Evolutionary conservation across 2,329 filamentous ascomycete genomes (phyloP), one percentile per base, ranked within the genome.

Genomic region (Pseudocercospora eumusae): DNA sequence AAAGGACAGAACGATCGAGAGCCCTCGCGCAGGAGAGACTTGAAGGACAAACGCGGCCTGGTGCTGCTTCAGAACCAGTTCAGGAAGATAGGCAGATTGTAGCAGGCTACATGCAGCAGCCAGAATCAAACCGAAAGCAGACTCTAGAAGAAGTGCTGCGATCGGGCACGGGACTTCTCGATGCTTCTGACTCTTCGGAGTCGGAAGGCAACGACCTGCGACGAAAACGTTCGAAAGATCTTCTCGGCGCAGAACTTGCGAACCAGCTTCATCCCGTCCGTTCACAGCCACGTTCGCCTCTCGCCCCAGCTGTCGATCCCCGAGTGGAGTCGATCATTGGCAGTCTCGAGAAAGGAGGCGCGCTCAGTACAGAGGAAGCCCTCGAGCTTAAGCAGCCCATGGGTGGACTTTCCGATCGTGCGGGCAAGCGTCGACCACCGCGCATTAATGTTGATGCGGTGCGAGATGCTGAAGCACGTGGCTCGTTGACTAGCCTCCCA

Each of bases 401-500:
- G 63, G 68, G 25, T 66, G 74, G 61, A 65, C 59, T 80, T n/a
- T 75, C 75, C 5, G 76, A 78, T 27, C 76, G 79, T 54, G 74
- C 75, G 20, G 80, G 77, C 25, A 74, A 74, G 56, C 75, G 73
- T 60, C 72, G 80, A 61, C 93, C 93, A 31, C 90, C 91, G 3
- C 86, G 85, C 36, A 79, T 97, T 3, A 87, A 97, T 72, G 88
- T 97, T 23, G 88, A 93, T 71, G 90, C 90, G 3, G 90, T 96
- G 3, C 85, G 87, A 66, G 87, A 89, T 56, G 90, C 91, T 15
- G 92, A 97, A 75, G 86, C 89, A 1, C 86, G 95, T 71, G 93
- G 92, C 3, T 97, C 93, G 74, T 81, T 96, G 66, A 98, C 95
- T 1, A 97, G 93, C 76, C 80, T 99, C 62, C 90, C 93, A 0